Evolutionary conservation across 495 filamentous ascomycete genomes (phyloP), one percentile per base, ranked within the genome.

Genomic region (Aspergillus taichungensis): DNA sequence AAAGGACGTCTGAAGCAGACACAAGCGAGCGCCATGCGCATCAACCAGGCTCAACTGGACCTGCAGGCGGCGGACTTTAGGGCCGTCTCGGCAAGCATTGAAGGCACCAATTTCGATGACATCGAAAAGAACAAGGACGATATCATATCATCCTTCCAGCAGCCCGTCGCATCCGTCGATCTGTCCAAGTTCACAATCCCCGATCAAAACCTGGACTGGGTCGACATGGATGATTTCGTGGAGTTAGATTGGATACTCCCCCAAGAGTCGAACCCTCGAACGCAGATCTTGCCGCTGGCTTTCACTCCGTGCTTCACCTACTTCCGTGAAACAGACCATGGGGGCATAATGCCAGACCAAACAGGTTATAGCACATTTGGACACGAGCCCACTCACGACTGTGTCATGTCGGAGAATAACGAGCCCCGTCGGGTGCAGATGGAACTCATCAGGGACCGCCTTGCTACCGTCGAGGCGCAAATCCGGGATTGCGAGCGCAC

Each of bases 211-310:
- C 78, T 87, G 52, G 83, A 80, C 42, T 98, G 92, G 92, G 84
- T 97, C 55, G 92, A 98, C 60, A 96, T 97, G 89, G 92, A 98
- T 64, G 92, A 98, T 59, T 97, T 97, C 67, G 88, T 97, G 24
- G 92, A 98, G 61, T 72, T 97, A 8, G 92, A 95, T 59, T 96
- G 91, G 89, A 86, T 95, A 46, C 68, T 96, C 12, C 91, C 92
- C 0, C 86, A 85, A 24, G 85, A 92, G 54, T 83, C 85, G 24
- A 90, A 94, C 48, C 92, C 94, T 13, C 83, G 92, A 44, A 95
- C 91, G 1, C 87, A 87, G 55, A 96, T 98, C 39, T 70, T 97
- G 44, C 92, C 92, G 1, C 71, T 98, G 7, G 94, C 85, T 1
- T 98, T 82, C 53, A 85, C 92, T 8, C 94, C 92, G 29, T 80